Base-by-base conservation (phyloP, 2,329 filamentous ascomycete genomes). In the Stagonosporopsis tanaceti region DNA sequence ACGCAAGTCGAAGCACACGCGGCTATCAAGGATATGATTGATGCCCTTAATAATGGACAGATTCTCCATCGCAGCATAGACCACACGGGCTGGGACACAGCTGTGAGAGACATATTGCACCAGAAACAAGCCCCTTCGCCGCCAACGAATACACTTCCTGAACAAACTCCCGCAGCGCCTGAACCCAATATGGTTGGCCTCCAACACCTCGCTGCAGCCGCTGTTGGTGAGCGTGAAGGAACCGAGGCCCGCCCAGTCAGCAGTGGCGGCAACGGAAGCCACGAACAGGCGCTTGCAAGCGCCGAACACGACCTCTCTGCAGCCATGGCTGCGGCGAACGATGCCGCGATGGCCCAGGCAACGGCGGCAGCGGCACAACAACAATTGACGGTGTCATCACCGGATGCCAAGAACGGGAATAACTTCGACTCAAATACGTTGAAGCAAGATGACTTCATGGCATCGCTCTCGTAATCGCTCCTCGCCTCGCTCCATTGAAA, bases 111-210 rank as follows among this genome's bases (percentile, higher is more conserved):
- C 14, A 56, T 71, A 1, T 50, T 76, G 12, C 70, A 70, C 15
- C 66, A 73, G 40, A 74, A 73, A 59, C 70, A 68, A 45, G 52
- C 62, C 6, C 61, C 64, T 12, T 64, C 65, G 4, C 66, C 71
- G 0, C 54, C 65, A 5, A 50, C 46, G 20, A 67, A 65, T 8
- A 48, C 55, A 6, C 32, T 60, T 2, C 39, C 57, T 3, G 73
- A 75, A 24, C 72, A 69, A 39, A 64, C 64, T 6, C 67, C 58
- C 46, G 57, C 71, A 8, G 61, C 60, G 6, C n/a, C 61, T 2
- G 67, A 75, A 50, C 73, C 72, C 11, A 76, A 76, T 50, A 75
- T 77, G 71, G 73, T 68, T 17, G 73, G 74, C 14, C 66, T 77
- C 0, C 73, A 77, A 47, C 74, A 77, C 50, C 72, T 77, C 3